Evolutionary conservation across 257 asterid species (phyloP), one percentile per base, ranked within the genome.

Genomic region (Solanum paucissectum): DNA sequence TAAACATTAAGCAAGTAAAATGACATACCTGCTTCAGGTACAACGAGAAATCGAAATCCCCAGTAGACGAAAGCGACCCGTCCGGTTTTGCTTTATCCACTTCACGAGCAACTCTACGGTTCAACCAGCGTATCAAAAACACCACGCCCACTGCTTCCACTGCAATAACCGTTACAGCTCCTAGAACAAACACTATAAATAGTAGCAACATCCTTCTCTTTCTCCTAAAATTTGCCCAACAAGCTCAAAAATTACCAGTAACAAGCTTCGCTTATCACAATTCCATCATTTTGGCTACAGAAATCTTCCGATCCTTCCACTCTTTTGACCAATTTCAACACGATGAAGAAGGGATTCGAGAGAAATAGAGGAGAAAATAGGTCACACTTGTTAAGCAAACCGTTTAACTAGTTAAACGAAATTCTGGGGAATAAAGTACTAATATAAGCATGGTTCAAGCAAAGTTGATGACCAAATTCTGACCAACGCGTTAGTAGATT

Each of bases 141-240:
- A 97, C 90, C 32, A 96, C 44, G 3, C 87, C 94, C 27, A 86
- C 88, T 62, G 89, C 95, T 93, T 97, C 98, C 83, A 91, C 7
- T 34, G 88, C 96, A 27, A 97, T 71, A 83, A 92, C 91, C 27
- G 96, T 87, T 42, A 95, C 79, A 49, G 92, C 98, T 89, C 99
- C 99, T 3, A 92, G 21, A 73, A 95, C 64, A 92, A 95, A 97
- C 83, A 90, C 95, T 37, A 86, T 3, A 46, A 86, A 72, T 8
- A 86, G 64, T 8, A 68, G 21, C 83, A 49, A 44, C 87, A 86
- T 52, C 71, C 16, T 69, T 73, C 12, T 40, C 87, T 85, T 36
- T 73, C 46, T 14, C 40, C 87, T 12, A 38, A 58, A 84, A n/a
- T 77, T 82, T 52, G 2, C 36, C 68, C 37, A 62, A 60, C 36